phyloP scores from a whole-genome alignment of 2,329 filamentous ascomycete species.

The Penicillium sp. region DNA sequence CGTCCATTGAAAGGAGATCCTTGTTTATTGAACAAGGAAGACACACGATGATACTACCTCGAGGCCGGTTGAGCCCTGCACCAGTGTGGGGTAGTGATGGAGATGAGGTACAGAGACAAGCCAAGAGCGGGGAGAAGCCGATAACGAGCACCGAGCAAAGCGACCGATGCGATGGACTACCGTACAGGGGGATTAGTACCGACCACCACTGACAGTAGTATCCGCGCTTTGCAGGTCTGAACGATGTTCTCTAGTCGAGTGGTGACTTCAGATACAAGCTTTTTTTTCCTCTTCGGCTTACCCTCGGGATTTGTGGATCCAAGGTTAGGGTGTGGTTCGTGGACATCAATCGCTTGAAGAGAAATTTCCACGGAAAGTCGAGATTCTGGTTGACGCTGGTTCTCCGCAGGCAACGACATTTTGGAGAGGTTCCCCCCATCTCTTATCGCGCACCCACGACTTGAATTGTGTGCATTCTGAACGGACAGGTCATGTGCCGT shows the following conservation, averaged over 20 bases:
- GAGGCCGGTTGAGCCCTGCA: neutral
- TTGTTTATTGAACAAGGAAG: neutral
- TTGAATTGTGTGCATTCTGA: too few relatives aligned
- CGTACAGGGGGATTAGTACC: too few relatives aligned
- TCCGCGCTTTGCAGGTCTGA: too few relatives aligned
- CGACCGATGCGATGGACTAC: too few relatives aligned
- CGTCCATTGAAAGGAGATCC: constrained; percentile 11
- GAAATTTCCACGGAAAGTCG: neutral
- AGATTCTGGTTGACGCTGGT: neutral
- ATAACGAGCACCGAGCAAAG: constrained; percentile 13
- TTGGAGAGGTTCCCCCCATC: neutral
- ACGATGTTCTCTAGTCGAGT: too few relatives aligned
- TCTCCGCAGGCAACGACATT: constrained; percentile 13
- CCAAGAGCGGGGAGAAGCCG: constrained; percentile 11
- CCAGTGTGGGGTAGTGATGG: constrained; percentile 18
- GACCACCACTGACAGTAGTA: too few relatives aligned
- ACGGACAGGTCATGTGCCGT: too few relatives aligned
- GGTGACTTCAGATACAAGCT: constrained; percentile 1
- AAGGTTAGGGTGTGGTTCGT: neutral
- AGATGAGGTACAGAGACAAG: neutral
- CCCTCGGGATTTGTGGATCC: neutral
- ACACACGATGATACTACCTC: neutral
- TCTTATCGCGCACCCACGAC: neutral
- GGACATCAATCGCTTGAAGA: neutral
- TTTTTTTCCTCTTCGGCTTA: neutral